Base-by-base conservation (phyloP, 2,329 filamentous ascomycete genomes). In the Monosporascus sp. region DNA sequence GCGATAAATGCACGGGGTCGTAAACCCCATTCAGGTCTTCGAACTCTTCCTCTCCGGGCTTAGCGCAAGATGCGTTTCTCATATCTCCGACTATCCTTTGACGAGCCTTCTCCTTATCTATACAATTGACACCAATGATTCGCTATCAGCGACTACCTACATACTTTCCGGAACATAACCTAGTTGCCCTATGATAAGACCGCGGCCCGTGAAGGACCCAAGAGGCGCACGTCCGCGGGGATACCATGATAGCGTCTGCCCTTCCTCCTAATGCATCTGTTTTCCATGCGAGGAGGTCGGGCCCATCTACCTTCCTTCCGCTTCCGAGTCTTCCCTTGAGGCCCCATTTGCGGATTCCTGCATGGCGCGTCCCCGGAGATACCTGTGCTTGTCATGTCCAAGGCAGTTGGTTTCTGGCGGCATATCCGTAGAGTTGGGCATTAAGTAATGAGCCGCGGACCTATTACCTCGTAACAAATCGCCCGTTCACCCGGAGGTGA, bases 51-150 rank as follows among this genome's bases (percentile, higher is more conserved):
- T 20, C 9, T 24, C 20, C 22, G 2, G 40, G 40, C 14, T 20
- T 43, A 43, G 53, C 37, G n/a, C 41, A 24, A 49, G 43, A 48
- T 56, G 52, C 11, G 59, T 50, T 59, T 64, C 58, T 59, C 49
- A 59, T 57, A 66, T 65, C 63, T 66, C 63, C 63, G 63, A 40
- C 7, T 40, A n/a, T n/a, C 37, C 5, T 43, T 43, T 43, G 18
- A 43, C 40, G 40, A 9, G 18, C 3, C 5, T 24, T 20, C 40
- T 14, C 14, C 40, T 43, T 43, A 43, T 43, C 40, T 14, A 14
- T 18, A 20, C 20, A 14, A 43, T 43, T 43, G 40, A 14, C 40
- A 20, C 20, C 40, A 43, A 18, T 43, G 40, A 43, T 43, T 43
- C 40, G 40, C 18, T 43, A 43, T 9, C 17, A 20, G 22, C 7